Percentiles rank a stretch among this genome's conserved stretches.
Conservation (phyloP, 805 yeast genomes). For the Saccharomyces paradoxus region DNA sequence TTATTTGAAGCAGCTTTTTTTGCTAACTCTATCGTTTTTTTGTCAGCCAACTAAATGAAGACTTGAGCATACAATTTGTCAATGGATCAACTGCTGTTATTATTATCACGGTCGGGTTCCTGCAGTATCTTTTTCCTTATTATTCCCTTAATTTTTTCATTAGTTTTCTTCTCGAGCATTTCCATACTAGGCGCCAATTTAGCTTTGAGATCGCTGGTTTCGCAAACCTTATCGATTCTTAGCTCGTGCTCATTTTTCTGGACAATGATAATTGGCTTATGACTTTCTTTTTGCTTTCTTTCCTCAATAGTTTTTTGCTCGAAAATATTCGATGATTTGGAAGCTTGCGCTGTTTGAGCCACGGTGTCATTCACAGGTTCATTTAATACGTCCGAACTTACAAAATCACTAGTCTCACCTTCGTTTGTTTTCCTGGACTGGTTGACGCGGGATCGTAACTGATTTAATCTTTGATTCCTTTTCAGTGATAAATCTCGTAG, state of each 20-base stretch:
- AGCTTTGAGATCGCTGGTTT: neutral
- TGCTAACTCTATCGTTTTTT: neutral
- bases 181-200: conserved; percentile 16
- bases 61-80: neutral
- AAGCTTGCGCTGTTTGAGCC: neutral
- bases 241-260: neutral
- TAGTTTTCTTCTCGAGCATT: conserved; percentile 35
- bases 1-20: neutral
- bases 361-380: neutral
- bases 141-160: conserved; percentile 32
- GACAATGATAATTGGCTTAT: neutral
- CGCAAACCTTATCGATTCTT: neutral
- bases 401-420: neutral
- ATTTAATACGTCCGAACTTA: neutral
- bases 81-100: neutral
- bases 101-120: neutral
- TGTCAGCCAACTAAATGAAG: neutral
- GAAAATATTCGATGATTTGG: neutral
- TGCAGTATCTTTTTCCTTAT: conserved; percentile 31
- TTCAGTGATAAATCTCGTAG: neutral
- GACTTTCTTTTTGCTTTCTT: neutral
- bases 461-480: neutral
- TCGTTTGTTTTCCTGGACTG: no score
- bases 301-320: neutral
- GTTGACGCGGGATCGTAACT: neutral